Evolutionary conservation across 2,329 filamentous ascomycete species (phyloP).

Genomic region (Beauveria medogensis): DNA sequence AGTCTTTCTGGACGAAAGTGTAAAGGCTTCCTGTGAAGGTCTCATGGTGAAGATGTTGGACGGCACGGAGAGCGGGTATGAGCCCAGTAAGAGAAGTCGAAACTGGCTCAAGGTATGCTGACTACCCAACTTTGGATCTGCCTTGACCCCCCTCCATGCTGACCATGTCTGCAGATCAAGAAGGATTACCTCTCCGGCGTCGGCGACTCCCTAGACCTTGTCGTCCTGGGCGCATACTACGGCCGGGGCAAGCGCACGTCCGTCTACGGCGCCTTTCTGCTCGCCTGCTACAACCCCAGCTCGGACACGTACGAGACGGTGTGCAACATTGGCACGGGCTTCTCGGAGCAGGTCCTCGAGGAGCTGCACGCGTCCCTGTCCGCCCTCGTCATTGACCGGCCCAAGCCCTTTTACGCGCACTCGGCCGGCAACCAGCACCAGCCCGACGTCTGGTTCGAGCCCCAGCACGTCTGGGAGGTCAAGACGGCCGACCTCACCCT

Average conservation of each 20-base stretch:
- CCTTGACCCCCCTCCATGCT: conserved; percentile 12
- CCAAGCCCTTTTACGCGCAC: conserved; percentile 93
- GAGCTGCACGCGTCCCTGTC: conserved; percentile 71
- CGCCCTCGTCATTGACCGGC: conserved; percentile 71
- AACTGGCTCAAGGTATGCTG: conserved; percentile 89
- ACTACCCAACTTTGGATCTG: conserved; percentile 3
- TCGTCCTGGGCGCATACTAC: conserved; percentile 89
- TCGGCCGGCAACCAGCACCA: conserved; percentile 80
- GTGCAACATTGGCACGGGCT: conserved; percentile 97
- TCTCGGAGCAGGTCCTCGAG: conserved; percentile 89
- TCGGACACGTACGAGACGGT: conserved; percentile 86
- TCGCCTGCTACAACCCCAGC: conserved; percentile 82
- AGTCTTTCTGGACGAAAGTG: conserved; percentile 81
- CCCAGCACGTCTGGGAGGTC: conserved; percentile 91
- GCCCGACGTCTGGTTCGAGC: conserved; percentile 97
- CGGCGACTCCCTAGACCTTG: conserved; percentile 91
- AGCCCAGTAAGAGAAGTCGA: conserved; percentile 89
- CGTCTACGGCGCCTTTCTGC: conserved; percentile 89
- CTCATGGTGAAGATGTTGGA: conserved; percentile 99
- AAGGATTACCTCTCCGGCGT: conserved; percentile 95
- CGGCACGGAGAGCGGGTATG: conserved; percentile 84
- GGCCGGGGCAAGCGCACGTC: conserved; percentile 93
- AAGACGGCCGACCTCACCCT: conserved; percentile 93
- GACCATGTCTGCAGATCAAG: conserved; percentile 58
- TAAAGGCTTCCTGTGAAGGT: conserved; percentile 93